phyloP scores from a whole-genome alignment of 345 rosid genomes.

The Eucalyptus rudis region DNA sequence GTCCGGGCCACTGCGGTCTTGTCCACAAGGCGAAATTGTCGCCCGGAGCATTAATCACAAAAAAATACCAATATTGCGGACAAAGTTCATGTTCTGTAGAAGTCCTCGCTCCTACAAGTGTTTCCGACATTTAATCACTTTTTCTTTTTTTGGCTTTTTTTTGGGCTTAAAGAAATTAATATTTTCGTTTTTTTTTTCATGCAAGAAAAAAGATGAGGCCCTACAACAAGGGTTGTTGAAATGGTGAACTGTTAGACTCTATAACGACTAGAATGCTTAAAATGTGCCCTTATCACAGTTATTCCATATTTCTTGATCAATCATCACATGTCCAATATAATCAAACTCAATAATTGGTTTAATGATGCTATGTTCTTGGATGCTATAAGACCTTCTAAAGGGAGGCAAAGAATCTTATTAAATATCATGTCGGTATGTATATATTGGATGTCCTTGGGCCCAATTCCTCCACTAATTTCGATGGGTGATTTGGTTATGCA shows the following conservation, averaged over 20 bases:
- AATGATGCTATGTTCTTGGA: neutral
- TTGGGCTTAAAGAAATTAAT: neutral
- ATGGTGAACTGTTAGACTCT: neutral
- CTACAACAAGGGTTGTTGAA: neutral
- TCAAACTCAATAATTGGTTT: neutral
- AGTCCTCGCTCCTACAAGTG: neutral
- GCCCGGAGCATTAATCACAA: neutral
- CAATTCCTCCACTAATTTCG: neutral
- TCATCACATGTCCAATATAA: neutral
- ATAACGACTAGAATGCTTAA: neutral
- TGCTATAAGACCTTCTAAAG: neutral
- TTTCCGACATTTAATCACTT: neutral
- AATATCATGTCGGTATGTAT: neutral
- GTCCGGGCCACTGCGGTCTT: neutral
- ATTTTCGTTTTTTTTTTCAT: neutral
- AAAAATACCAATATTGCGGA: neutral
- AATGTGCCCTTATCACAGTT: rapidly evolving
- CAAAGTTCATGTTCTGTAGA: neutral
- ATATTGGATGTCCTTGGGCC: neutral
- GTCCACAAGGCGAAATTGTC: neutral
- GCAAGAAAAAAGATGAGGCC: neutral
- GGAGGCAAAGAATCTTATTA: neutral
- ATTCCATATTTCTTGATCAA: neutral
- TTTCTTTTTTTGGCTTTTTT: too few species aligned
- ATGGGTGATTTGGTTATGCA: neutral